phyloP scores from a whole-genome alignment of 2,329 filamentous ascomycete genomes.

The Microsporum ferrugineum region DNA sequence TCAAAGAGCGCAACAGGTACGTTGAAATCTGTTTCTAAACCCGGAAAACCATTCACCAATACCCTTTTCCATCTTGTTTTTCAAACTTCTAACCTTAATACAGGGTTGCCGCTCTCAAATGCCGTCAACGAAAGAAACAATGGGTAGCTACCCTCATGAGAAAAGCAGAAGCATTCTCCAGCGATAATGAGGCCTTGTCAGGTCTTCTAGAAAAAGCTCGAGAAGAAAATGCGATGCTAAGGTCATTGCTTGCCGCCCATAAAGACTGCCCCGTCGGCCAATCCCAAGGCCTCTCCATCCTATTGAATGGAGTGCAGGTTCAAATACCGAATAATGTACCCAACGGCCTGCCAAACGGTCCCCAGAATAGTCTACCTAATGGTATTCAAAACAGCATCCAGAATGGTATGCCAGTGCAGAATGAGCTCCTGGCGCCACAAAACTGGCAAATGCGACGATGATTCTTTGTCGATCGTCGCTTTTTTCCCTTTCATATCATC shows the following conservation, averaged over 20 bases:
- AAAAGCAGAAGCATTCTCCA: constrained; percentile 87
- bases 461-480: background rate
- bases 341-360: background rate
- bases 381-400: background rate
- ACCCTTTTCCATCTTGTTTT: constrained; percentile 15
- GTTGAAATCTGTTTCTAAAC: constrained; percentile 21
- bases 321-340: background rate
- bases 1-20: constrained; percentile 89
- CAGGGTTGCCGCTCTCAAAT: constrained; percentile 92
- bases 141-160: constrained; percentile 91
- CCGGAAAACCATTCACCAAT: background rate
- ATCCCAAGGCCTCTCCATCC: constrained; percentile 56
- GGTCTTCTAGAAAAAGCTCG: constrained; percentile 72
- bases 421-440: background rate
- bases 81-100: constrained; percentile 18
- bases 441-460: background rate
- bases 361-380: background rate
- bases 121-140: constrained; percentile 95
- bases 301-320: constrained; percentile 12
- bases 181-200: constrained; percentile 79
- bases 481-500: background rate
- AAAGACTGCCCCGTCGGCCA: constrained; percentile 93
- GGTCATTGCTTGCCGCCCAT: constrained; percentile 82
- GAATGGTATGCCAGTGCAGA: background rate
- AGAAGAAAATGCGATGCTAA: constrained; percentile 89